Evolutionary conservation across 2,329 filamentous ascomycete genomes (phyloP), one percentile per base, ranked within the genome.

Genomic region (Apiospora arundinis): DNA sequence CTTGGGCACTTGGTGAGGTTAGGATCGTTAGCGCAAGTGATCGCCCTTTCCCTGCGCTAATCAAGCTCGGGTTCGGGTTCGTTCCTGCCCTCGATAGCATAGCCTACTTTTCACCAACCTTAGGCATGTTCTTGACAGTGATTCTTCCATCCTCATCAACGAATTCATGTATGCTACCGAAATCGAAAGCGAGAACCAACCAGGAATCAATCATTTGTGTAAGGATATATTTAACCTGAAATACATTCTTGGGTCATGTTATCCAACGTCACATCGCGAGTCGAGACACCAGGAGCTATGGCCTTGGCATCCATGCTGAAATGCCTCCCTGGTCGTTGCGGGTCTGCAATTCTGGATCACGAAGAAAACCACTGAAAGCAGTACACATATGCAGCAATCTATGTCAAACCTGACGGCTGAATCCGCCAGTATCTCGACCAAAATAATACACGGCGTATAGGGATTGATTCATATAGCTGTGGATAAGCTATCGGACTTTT

Each of bases 291-390:
- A 18, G 49, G 49, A 32, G 6, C 7, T 11, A 1, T 60, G 28
- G 28, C 28, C 52, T 63, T 63, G 56, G 52, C 52, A n/a, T 60
- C 28, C 18, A 60, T 60, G 52, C 52, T 60, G 52, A 28, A 28
- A 56, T 52, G n/a, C 9, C 3, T 14, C 48, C n/a, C 48, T 9
- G 1, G 48, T 14, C 52, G 18, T 12, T n/a, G 56, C 56, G 32
- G 56, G 56, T 40, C 56, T 3, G 28, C 32, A 40, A 40, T 40
- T 40, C 18, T 32, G 25, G 25, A 56, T 9, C 52, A 16, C 7
- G 25, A 56, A n/a, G 25, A 60, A 37, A 60, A 9, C 25, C 52
- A 60, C 25, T 56, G 49, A 18, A 56, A 8, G 2, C 5, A n/a
- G 6, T 23, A 21, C 46, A 52, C 23, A 42, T 2, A 2, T 14